phyloP scores from a whole-genome alignment of 1,284 basidiomycete genomes.

The Laetiporus sulphureus region DNA sequence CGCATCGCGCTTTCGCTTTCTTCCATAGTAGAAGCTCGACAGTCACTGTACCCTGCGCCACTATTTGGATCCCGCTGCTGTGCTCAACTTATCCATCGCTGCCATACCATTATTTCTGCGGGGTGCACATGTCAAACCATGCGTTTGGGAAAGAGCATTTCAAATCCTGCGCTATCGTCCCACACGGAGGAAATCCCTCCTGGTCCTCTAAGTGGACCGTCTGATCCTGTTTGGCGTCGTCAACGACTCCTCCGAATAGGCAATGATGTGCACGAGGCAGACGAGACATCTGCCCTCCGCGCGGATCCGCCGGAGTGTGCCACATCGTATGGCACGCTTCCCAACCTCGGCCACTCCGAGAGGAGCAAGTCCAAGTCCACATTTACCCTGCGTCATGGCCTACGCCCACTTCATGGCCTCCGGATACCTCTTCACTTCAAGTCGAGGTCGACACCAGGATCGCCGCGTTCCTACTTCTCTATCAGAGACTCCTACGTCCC shows the following conservation, averaged over 20 bases:
- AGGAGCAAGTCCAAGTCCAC: conserved; percentile 22
- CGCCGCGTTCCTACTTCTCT: conserved; percentile 25
- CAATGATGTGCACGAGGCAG: conserved; percentile 11
- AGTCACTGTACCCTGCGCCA: no score
- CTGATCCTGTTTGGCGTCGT: conserved; percentile 42
- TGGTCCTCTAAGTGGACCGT: conserved; percentile 30
- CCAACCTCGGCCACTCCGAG: conserved; percentile 15
- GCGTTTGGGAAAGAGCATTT: conserved; percentile 11
- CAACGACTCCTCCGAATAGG: conserved; percentile 46
- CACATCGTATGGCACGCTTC: conserved; percentile 44
- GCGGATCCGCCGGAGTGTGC: conserved; percentile 11
- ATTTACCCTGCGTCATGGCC: conserved; percentile 27
- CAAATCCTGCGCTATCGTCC: conserved; percentile 10
- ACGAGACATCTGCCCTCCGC: conserved; percentile 24
- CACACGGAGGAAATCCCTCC: conserved; percentile 11
- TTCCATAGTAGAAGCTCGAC: no score
- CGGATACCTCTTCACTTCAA: conserved; percentile 28
- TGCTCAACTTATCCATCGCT: no score
- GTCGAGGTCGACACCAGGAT: conserved; percentile 27
- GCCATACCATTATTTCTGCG: no score
- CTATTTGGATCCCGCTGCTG: no score
- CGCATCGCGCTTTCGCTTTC: no score
- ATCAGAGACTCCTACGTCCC: conserved; percentile 35
- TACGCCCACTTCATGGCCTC: conserved; percentile 30
- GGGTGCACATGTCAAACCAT: no score